phyloP scores from a whole-genome alignment of 2,329 filamentous ascomycete species.

The Hypoxylon sp. region DNA sequence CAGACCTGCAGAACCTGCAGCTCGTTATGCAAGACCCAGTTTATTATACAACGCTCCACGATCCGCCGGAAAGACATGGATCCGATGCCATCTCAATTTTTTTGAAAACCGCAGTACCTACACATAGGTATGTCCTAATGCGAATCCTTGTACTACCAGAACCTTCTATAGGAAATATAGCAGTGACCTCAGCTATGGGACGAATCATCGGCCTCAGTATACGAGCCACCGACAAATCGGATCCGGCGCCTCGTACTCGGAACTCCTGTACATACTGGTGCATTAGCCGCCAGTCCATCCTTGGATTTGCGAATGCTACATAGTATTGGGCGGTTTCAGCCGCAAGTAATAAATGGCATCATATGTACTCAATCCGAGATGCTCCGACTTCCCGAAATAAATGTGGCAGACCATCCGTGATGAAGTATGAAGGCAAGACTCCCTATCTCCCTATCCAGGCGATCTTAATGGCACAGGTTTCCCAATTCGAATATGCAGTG shows the following conservation, averaged over 20 bases:
- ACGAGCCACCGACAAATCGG: neutral
- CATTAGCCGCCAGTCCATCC: conserved; percentile 12
- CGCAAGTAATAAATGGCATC: neutral
- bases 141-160: neutral
- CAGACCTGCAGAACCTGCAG: neutral
- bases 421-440: neutral
- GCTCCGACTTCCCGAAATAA: conserved; percentile 1
- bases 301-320: conserved; percentile 11
- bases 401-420: neutral
- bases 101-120: neutral
- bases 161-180: neutral
- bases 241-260: conserved; percentile 24
- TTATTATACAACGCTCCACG: conserved; percentile 1
- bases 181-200: neutral
- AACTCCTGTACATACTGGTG: conserved; percentile 53
- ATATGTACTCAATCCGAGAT: neutral
- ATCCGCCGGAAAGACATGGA: neutral
- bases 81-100: neutral
- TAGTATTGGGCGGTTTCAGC: neutral
- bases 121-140: neutral
- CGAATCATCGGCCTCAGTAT: neutral
- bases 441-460: neutral
- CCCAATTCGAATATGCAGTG: neutral
- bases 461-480: neutral
- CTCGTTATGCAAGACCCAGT: neutral